Evolutionary conservation across 1,139 yeast species (phyloP).

Genomic region (Protomyces pachydermus): DNA sequence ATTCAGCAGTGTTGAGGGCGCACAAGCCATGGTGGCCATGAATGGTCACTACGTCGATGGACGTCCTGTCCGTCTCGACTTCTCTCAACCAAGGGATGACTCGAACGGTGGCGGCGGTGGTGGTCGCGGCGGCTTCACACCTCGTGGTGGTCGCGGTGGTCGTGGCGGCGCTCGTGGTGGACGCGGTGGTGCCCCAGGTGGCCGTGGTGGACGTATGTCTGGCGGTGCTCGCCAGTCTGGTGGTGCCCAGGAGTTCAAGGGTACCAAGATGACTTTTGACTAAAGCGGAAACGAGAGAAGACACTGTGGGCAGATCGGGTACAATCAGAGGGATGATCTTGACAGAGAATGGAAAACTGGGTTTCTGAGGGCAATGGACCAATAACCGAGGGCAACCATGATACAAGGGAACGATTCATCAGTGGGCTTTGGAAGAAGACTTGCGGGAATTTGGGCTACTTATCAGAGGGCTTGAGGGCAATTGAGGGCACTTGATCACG

Average conservation of each 20-base stretch:
- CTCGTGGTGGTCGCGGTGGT: constrained; percentile 40
- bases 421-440: neutral
- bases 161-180: constrained; percentile 49
- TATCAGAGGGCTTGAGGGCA: neutral
- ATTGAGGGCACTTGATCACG: neutral
- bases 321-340: neutral
- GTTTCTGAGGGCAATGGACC: no score
- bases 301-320: neutral
- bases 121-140: constrained; percentile 38
- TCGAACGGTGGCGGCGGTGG: constrained; percentile 44
- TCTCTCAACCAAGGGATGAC: constrained; percentile 78
- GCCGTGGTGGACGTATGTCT: constrained; percentile 26
- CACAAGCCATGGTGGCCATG: constrained; percentile 79
- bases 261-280: constrained; percentile 26
- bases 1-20: constrained; percentile 78
- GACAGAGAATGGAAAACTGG: no score
- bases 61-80: constrained; percentile 92
- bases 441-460: neutral
- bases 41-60: constrained; percentile 87
- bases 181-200: constrained; percentile 25
- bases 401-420: neutral
- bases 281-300: neutral
- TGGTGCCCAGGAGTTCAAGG: constrained; percentile 26
- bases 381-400: neutral
- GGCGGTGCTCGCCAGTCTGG: constrained; percentile 25